Conservation (phyloP, 2,329 filamentous ascomycete genomes). For the Nigrospora sphaerica region DNA sequence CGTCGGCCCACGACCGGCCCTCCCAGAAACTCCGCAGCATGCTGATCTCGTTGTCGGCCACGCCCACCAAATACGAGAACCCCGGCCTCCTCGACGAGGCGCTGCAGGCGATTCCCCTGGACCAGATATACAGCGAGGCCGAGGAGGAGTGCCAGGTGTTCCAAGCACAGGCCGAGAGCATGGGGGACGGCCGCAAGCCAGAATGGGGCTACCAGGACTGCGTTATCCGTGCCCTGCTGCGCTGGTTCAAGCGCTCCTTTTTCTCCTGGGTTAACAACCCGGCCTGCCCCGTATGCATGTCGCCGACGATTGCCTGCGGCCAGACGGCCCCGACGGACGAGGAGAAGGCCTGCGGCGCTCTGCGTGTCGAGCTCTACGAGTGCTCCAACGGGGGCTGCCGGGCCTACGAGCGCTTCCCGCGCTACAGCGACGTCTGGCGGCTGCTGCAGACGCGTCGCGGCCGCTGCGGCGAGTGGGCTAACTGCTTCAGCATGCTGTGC, state of each 20-base stretch:
- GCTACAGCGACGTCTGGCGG: constrained; percentile 93
- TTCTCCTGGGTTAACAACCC: constrained; percentile 98
- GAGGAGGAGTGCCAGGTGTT: constrained; percentile 89
- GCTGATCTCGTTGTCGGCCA: constrained; percentile 77
- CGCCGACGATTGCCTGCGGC: constrained; percentile 75
- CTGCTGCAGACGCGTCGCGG: constrained; percentile 80
- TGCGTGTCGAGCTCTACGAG: constrained; percentile 81
- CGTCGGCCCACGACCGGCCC: constrained; percentile 54
- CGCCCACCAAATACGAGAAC: constrained; percentile 92
- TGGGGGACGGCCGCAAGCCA: constrained; percentile 35
- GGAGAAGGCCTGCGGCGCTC: constrained; percentile 80
- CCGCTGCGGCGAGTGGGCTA: constrained; percentile 91
- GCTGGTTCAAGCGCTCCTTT: constrained; percentile 39
- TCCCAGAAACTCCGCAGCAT: constrained; percentile 75
- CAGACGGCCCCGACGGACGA: constrained; percentile 81
- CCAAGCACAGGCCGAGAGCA: constrained; percentile 79
- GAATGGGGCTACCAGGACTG: constrained; percentile 7
- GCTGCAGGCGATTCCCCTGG: constrained; percentile 75
- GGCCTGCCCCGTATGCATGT: constrained; percentile 71
- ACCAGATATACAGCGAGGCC: constrained; percentile 87
- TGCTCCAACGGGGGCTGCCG: constrained; percentile 73
- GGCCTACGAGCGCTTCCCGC: constrained; percentile 80
- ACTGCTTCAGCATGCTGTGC: constrained; percentile 98
- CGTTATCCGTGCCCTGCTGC: constrained; percentile 4
- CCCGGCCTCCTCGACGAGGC: constrained; percentile 91